Evolutionary conservation across 75 land plant species (phyloP), one percentile per base, ranked within the genome.

Genomic region (Ceratopteris richardii): DNA sequence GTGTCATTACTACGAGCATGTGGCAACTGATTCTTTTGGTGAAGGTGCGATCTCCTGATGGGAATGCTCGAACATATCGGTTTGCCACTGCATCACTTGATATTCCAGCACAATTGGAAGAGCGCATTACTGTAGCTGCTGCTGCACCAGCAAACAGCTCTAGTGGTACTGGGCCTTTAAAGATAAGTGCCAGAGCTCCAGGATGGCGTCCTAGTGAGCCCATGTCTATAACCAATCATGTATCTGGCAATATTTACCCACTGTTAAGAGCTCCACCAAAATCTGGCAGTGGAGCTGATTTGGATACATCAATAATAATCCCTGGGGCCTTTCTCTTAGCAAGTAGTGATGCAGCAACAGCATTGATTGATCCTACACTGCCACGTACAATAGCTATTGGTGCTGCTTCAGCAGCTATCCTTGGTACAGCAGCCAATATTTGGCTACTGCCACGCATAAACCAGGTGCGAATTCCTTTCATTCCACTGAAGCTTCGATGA

Each of bases 21-120:
- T n/a, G n/a, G n/a, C n/a, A n/a, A n/a, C n/a, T n/a, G n/a, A n/a
- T n/a, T n/a, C n/a, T n/a, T n/a, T n/a, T n/a, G n/a, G 3, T 33
- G 9, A 33, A 33, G 37, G 37, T 33, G 3, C 37, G 76, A 31
- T 80, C 90, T 26, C 98, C 98, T 25, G 65, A 79, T 73, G 90
- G 95, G 1, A 43, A 69, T 52, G 98, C 98, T 54, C 80, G 85
- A 25, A 89, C 98, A 19, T 79, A 89, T 53, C 74, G 74, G 39
- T 85, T 90, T 81, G 98, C 98, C 19, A 93, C 98, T 37, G 63
- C 79, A 63, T 78, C 90, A 39, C 83, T 63, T 53, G 95, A 93
- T 31, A 80, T 93, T 65, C 95, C 98, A 36, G 98, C 87, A 28
- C 95, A 86, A 67, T 75, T 76, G 77, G 98, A 87, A 58, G 98